Percentiles rank a stretch among this genome's conserved stretches.
Conservation (phyloP, 345 rosid genomes). For the Psidium guajava region DNA sequence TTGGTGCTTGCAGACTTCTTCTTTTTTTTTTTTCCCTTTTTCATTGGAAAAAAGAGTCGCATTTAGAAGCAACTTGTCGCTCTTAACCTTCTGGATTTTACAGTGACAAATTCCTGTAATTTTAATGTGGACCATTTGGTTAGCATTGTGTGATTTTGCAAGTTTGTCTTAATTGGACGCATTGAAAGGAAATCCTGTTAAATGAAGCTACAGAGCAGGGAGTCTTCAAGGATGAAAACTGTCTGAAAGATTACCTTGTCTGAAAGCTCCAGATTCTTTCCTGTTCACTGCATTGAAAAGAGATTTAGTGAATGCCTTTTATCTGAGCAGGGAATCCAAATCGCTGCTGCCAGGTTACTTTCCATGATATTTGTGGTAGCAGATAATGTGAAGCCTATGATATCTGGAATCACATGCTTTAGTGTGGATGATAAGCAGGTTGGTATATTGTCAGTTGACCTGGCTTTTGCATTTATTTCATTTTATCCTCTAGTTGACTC, state of each 20-base stretch:
- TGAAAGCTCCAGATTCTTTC: background rate
- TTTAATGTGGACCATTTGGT: background rate
- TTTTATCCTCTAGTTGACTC: background rate
- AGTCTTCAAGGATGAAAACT: background rate
- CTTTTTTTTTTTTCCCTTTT: background rate
- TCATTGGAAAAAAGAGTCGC: background rate
- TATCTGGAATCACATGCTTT: constrained; percentile 40
- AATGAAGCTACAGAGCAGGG: background rate
- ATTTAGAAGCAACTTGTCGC: background rate
- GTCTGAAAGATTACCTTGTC: background rate
- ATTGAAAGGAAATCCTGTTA: background rate
- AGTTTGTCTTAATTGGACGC: background rate
- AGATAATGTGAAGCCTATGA: constrained; percentile 39
- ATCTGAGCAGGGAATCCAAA: constrained; percentile 51
- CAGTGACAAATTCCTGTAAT: background rate
- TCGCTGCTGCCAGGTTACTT: constrained; percentile 53
- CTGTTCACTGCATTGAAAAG: background rate
- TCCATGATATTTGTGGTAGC: constrained; percentile 44
- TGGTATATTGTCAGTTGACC: constrained; percentile 9
- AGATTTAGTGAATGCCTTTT: background rate
- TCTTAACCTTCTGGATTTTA: background rate
- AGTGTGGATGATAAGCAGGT: constrained; percentile 74
- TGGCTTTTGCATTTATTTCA: background rate
- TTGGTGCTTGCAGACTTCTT: background rate
- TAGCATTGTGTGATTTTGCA: background rate